phyloP scores from a whole-genome alignment of 192 early-diverging fungal species.

The Phycomyces blakesleeanus region DNA sequence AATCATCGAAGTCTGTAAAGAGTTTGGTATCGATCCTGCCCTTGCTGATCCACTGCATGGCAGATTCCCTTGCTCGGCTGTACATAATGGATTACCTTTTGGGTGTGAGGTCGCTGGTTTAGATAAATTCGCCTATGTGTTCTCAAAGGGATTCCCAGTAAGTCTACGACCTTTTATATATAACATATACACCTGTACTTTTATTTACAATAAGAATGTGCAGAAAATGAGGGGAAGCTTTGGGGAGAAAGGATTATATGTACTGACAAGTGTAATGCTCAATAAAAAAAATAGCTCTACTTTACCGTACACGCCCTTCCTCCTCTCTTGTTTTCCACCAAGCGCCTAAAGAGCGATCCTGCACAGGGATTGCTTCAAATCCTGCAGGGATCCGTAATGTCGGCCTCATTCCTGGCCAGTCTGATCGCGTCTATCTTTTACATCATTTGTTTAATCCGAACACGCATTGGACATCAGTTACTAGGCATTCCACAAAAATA shows the following conservation, averaged over 20 bases:
- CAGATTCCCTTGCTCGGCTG: slow-evolving; percentile 46
- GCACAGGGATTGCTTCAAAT: slow-evolving; percentile 36
- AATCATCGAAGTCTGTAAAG: slow-evolving; percentile 10
- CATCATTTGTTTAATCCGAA: slow-evolving; percentile 46
- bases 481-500: slow-evolving; percentile 32
- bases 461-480: slow-evolving; percentile 40
- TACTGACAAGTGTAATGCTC: too few species aligned
- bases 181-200: too few species aligned
- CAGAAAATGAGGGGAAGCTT: too few species aligned
- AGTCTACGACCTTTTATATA: background rate
- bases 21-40: slow-evolving; percentile 26
- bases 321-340: slow-evolving; percentile 48
- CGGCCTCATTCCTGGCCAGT: slow-evolving; percentile 51
- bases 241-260: too few species aligned
- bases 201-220: too few species aligned
- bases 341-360: slow-evolving; percentile 33
- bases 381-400: slow-evolving; percentile 41
- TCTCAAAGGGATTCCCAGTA: slow-evolving; percentile 36
- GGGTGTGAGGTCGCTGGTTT: slow-evolving; percentile 46
- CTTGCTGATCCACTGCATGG: slow-evolving; percentile 38
- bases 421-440: slow-evolving; percentile 56
- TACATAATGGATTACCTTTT: slow-evolving; percentile 43
- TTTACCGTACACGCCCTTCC: slow-evolving; percentile 60
- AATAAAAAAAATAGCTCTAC: slow-evolving; percentile 52
- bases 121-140: slow-evolving; percentile 16